phyloP scores from a whole-genome alignment of 805 yeast genomes.

The Candida suzukii region DNA sequence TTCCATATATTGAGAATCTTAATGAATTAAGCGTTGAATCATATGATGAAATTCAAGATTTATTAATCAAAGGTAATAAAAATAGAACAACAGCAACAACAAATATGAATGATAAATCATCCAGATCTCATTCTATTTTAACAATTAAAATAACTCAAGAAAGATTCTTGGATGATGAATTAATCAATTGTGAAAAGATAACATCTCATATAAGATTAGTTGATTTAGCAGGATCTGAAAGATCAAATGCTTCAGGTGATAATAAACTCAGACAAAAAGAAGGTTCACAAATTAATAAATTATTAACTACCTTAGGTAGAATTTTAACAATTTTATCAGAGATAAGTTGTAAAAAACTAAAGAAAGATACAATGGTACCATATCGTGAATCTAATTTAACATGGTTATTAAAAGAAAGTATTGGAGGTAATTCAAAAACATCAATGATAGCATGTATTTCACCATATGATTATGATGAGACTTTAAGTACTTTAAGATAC shows the following conservation, averaged over 20 bases:
- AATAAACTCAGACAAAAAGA: conserved; percentile 59
- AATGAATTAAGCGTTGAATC: conserved; percentile 42
- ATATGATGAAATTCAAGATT: conserved; percentile 40
- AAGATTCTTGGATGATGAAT: conserved; percentile 29
- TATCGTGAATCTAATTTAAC: conserved; percentile 73
- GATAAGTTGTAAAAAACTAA: conserved; percentile 14
- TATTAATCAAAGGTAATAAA: conserved; percentile 43
- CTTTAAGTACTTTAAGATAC: conserved; percentile 66
- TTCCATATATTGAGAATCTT: conserved; percentile 69
- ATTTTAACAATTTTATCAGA: conserved; percentile 47
- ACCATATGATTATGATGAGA: conserved; percentile 72
- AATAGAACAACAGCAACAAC: conserved; percentile 68
- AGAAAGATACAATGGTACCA: conserved; percentile 41
- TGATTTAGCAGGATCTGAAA: conserved; percentile 78
- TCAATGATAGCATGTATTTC: conserved; percentile 86
- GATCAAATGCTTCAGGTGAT: conserved; percentile 56
- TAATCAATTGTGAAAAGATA: conserved; percentile 34
- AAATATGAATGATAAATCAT: conserved; percentile 61
- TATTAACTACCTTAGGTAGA: conserved; percentile 71
- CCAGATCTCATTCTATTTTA: conserved; percentile 78
- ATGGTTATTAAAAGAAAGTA: conserved; percentile 64
- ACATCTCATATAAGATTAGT: conserved; percentile 61
- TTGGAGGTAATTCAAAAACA: conserved; percentile 79
- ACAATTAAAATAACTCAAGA: conserved; percentile 58
- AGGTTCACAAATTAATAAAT: conserved; percentile 71